A percentile compares a stretch with the other conserved stretches of the same genome.
Evolutionary conservation across 1,139 yeast species (phyloP).

Genomic region (Lodderomyces jiufengensis): DNA sequence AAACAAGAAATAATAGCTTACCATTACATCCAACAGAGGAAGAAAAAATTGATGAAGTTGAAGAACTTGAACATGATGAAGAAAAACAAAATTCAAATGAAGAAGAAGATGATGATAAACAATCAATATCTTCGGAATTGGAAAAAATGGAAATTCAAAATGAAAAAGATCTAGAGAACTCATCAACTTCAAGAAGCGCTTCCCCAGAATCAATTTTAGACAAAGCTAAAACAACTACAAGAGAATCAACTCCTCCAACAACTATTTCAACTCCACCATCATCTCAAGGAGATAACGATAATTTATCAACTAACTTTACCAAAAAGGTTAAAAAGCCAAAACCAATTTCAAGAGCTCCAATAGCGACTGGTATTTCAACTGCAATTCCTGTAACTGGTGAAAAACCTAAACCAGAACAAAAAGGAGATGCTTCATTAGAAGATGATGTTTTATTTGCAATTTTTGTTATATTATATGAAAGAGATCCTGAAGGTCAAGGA

Average conservation of each 20-base stretch:
- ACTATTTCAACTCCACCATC: slow-evolving; percentile 16
- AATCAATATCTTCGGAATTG: slow-evolving; percentile 2
- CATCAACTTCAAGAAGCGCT: slow-evolving; percentile 41
- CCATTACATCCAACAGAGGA: slow-evolving; percentile 7
- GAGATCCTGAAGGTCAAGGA: slow-evolving; percentile 65
- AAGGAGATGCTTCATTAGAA: slow-evolving; percentile 58
- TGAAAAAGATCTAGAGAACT: slow-evolving; percentile 13
- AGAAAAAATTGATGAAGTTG: slow-evolving; percentile 2
- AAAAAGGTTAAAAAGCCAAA: slow-evolving; percentile 31
- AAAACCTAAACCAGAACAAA: slow-evolving; percentile 67
- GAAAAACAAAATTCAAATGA: slow-evolving; percentile 9
- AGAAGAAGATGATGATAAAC: slow-evolving; percentile 5
- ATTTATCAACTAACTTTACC: slow-evolving; percentile 3
- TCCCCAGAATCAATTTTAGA: slow-evolving; percentile 39
- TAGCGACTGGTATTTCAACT: slow-evolving; percentile 72
- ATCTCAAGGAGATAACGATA: slow-evolving; percentile 5
- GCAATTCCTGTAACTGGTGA: slow-evolving; percentile 80
- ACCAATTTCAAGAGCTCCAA: slow-evolving; percentile 42
- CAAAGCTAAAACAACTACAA: slow-evolving; percentile 7
- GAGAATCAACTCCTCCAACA: slow-evolving; percentile 32
- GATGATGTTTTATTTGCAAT: slow-evolving; percentile 76
- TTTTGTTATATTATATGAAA: slow-evolving; percentile 63
- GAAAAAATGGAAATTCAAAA: slow-evolving; percentile 1
- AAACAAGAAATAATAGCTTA: slow-evolving; percentile 7
- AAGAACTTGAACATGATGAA: slow-evolving; percentile 9